A percentile compares a stretch with the other conserved stretches of the same genome.
phyloP scores from a whole-genome alignment of 352 stramenopile species.

The Globisporangium recalcitrans region DNA sequence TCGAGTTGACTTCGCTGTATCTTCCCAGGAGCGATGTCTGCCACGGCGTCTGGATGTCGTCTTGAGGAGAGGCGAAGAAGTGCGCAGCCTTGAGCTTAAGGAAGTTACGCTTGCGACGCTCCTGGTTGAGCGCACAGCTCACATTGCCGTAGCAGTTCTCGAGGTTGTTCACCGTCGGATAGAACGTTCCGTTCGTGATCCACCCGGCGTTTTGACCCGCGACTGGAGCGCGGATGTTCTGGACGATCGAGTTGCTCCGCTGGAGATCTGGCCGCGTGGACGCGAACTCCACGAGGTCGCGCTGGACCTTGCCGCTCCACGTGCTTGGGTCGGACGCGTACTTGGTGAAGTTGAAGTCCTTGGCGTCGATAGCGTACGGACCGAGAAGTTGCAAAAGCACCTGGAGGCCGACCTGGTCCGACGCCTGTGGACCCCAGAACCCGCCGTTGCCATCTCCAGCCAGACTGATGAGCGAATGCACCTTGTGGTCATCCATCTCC shows the following conservation, averaged over 20 bases:
- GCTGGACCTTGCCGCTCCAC: constrained; percentile 19
- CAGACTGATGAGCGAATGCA: constrained; percentile 21
- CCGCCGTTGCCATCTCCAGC: constrained; percentile 23
- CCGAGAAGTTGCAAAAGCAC: constrained; percentile 15
- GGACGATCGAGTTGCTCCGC: constrained; percentile 15
- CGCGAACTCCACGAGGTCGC: constrained; percentile 17
- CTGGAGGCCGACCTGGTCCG: constrained; percentile 2
- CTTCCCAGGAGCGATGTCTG: constrained; percentile 14
- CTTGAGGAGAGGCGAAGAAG: constrained; percentile 23
- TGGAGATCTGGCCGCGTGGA: constrained; percentile 7
- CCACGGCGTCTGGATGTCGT: constrained; percentile 20
- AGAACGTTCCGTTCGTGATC: constrained; percentile 2
- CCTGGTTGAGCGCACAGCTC: not conserved
- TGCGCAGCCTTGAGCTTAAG: constrained; percentile 15
- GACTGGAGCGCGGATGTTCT: constrained; percentile 12
- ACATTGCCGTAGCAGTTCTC: not conserved
- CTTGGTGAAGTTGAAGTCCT: constrained; percentile 12
- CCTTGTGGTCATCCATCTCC: constrained; percentile 31
- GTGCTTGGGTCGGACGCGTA: constrained; percentile 16
- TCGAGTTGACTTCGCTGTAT: constrained; percentile 18
- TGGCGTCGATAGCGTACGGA: constrained; percentile 10
- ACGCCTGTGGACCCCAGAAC: constrained; percentile 16
- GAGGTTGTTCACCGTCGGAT: constrained; percentile 10
- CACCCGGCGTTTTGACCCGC: not conserved
- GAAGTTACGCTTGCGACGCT: constrained; percentile 10